A percentile compares a stretch with the other conserved stretches of the same genome.
Conservation (phyloP, 257 asterid species). For the Solanum verrucosum region DNA sequence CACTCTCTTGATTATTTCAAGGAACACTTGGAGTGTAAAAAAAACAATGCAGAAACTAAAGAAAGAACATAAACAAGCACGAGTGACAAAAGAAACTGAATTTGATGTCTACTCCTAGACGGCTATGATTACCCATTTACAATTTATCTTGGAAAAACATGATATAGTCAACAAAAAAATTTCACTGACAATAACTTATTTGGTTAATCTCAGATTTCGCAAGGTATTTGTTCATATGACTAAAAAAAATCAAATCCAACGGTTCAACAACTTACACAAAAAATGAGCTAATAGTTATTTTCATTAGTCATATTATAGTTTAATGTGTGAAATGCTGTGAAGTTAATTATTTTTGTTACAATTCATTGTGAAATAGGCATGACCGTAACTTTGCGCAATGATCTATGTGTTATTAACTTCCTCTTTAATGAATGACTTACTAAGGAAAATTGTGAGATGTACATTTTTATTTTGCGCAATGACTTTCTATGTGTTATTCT, state of each 20-base stretch:
- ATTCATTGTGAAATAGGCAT: too few species aligned
- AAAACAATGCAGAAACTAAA: background rate
- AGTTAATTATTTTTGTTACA: too few species aligned
- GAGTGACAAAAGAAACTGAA: background rate
- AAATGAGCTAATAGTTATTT: background rate
- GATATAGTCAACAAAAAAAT: fast-evolving
- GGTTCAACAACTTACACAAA: background rate
- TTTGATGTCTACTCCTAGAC: background rate
- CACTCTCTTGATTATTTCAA: background rate
- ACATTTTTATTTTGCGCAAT: too few species aligned
- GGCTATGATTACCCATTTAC: background rate
- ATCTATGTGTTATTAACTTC: too few species aligned
- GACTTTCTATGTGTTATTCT: too few species aligned
- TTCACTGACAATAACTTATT: background rate
- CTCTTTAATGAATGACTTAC: too few species aligned
- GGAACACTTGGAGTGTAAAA: background rate
- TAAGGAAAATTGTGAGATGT: too few species aligned
- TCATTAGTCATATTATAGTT: too few species aligned
- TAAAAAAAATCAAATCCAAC: too few species aligned
- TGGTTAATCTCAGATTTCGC: background rate
- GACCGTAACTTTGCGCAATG: too few species aligned
- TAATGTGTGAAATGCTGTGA: background rate
- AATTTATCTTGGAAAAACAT: background rate
- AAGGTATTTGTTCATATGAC: background rate
- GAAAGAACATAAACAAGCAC: background rate